phyloP scores from a whole-genome alignment of 2,329 filamentous ascomycete species.

The Colletotrichum lupini region DNA sequence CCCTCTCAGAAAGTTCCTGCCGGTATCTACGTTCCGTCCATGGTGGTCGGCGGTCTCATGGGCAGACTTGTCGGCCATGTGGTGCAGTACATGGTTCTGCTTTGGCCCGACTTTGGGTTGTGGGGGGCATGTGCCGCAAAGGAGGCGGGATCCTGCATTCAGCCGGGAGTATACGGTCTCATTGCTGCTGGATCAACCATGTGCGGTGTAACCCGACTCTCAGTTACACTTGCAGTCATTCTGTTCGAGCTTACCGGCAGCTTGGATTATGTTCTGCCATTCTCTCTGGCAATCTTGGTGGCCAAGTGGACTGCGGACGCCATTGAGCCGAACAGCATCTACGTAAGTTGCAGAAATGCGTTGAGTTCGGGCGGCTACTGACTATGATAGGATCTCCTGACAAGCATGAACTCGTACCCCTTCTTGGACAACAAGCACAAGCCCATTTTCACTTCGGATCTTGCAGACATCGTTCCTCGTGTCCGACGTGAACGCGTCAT shows the following conservation, averaged over 20 bases:
- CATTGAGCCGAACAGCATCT: constrained; percentile 93
- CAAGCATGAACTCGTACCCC: constrained; percentile 96
- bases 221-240: constrained; percentile 93
- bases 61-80: constrained; percentile 88
- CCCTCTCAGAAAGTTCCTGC: constrained; percentile 81
- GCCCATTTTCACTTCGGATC: constrained; percentile 87
- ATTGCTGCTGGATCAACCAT: constrained; percentile 96
- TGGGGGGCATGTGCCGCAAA: constrained; percentile 80
- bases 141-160: constrained; percentile 84
- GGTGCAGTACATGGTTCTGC: constrained; percentile 83
- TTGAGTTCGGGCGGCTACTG: constrained; percentile 25
- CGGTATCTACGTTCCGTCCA: constrained; percentile 97
- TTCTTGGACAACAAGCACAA: constrained; percentile 98
- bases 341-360: constrained; percentile 62
- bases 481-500: constrained; percentile 82
- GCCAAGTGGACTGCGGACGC: constrained; percentile 99
- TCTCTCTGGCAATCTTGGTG: constrained; percentile 90
- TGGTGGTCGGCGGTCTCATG: constrained; percentile 96
- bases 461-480: constrained; percentile 86
- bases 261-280: constrained; percentile 93
- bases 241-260: constrained; percentile 96
- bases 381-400: constrained; percentile 78
- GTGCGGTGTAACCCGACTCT: constrained; percentile 95
- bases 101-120: constrained; percentile 76
- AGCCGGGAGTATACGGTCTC: constrained; percentile 95